These are phyloP conservation scores for Flaveria ramosissima DNA, from an alignment of 129 eudicot genomes.

Conservation along the genomic window DNA sequence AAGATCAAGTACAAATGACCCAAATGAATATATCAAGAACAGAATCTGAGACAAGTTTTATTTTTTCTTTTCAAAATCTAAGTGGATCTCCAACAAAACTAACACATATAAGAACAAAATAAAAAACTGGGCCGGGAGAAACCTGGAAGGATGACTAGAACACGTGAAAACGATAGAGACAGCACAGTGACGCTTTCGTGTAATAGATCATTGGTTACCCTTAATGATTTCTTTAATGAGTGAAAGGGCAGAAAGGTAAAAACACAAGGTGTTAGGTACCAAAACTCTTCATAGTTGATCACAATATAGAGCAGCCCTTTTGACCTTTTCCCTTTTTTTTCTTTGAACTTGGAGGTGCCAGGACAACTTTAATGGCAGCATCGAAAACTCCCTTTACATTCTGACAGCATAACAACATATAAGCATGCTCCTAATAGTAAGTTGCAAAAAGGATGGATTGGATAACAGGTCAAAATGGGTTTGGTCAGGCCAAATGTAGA, in stretches of 20 bases:
- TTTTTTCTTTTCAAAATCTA: constrained; percentile 17
- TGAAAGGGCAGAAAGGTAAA: constrained; percentile 33
- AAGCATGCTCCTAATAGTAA: background rate
- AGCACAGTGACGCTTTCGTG: constrained; percentile 25
- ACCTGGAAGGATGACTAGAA: constrained; percentile 27
- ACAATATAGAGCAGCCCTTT: constrained; percentile 61
- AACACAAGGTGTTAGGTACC: constrained; percentile 26
- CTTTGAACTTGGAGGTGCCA: constrained; percentile 54
- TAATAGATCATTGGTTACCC: constrained; percentile 27
- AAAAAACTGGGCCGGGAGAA: constrained; percentile 13
- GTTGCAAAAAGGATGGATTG: background rate
- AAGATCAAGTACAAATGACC: constrained; percentile 17
- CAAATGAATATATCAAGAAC: constrained; percentile 24
- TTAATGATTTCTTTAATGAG: constrained; percentile 20
- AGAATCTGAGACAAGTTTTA: constrained; percentile 21
- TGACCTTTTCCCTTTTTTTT: constrained; percentile 56
- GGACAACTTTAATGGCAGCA: constrained; percentile 59
- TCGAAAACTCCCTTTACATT: constrained; percentile 54
- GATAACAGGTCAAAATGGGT: background rate
- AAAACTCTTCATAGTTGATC: constrained; percentile 27
- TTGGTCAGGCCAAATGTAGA: background rate
- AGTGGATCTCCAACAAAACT: constrained; percentile 29
- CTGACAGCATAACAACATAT: constrained; percentile 30
- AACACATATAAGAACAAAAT: constrained; percentile 23
- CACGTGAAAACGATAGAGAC: constrained; percentile 7